Percentiles rank a stretch among this genome's conserved stretches.
Conservation (phyloP, 805 yeast species). For the Candida insectorum region DNA sequence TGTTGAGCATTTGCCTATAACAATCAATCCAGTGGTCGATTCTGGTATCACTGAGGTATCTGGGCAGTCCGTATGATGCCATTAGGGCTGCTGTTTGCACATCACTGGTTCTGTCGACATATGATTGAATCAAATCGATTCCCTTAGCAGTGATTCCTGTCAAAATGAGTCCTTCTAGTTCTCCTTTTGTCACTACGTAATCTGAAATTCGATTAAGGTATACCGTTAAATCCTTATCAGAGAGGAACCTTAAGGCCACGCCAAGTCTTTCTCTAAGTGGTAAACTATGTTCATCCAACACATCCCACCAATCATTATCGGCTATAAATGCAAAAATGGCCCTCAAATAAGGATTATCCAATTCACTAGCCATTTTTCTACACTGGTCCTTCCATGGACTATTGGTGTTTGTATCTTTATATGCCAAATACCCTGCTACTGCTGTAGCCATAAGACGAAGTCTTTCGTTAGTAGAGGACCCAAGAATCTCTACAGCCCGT, state of each 20-base stretch:
- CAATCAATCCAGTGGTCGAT: conserved; percentile 76
- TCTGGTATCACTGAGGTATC: conserved; percentile 70
- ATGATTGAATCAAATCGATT: conserved; percentile 75
- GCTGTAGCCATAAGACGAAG: conserved; percentile 86
- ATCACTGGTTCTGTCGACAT: conserved; percentile 84
- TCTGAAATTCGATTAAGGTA: conserved; percentile 71
- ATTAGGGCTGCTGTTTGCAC: conserved; percentile 88
- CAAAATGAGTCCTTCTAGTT: conserved; percentile 82
- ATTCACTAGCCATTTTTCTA: conserved; percentile 79
- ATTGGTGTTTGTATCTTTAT: conserved; percentile 53
- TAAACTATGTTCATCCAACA: conserved; percentile 81
- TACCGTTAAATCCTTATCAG: conserved; percentile 72
- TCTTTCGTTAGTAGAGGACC: conserved; percentile 67
- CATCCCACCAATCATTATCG: conserved; percentile 96
- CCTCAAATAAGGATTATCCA: conserved; percentile 83
- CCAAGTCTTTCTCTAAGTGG: conserved; percentile 88
- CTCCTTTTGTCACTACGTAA: conserved; percentile 72
- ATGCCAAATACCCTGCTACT: conserved; percentile 81
- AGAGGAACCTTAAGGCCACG: conserved; percentile 80
- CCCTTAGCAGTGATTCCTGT: conserved; percentile 92
- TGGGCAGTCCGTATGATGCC: conserved; percentile 76
- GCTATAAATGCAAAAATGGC: conserved; percentile 93
- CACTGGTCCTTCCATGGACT: conserved; percentile 94
- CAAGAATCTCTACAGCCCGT: conserved; percentile 75
- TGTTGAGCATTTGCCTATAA: conserved; percentile 65